Evolutionary conservation across 768 basidiomycete genomes (phyloP), one percentile per base, ranked within the genome.

Genomic region (Hysterangium stoloniferum): DNA sequence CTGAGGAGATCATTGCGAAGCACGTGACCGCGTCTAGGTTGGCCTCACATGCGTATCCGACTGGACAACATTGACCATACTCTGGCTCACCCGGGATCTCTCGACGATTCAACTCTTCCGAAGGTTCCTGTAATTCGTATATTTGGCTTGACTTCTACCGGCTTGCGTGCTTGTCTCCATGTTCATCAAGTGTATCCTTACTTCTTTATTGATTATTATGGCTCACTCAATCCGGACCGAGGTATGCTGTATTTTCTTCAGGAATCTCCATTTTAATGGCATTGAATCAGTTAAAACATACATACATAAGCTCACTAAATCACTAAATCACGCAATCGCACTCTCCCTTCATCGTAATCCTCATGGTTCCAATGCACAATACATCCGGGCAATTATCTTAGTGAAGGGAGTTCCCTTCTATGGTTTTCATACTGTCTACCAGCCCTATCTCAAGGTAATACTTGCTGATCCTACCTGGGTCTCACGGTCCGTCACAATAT

Each of bases 331-430:
- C 58, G 93, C 93, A 1, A 79, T 98, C 56, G 83, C 85, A 1
- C 66, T 91, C 40, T 89, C 90, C 4, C 65, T 91, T 57, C 84
- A 83, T 60, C 82, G 82, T 24, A 79, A 86, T 50, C 85, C 84
- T 0, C 60, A 73, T 7, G 78, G 78, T 1, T 65, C 68, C 4
- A 75, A 69, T 38, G 75, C 79, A 15, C 77, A 76, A 57, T 84
- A 74, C 60, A 71, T 89, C 52, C 85, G 88, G 12, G 82, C 82
- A 20, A 75, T 96, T 34, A 62, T 90, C 41, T 73, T 94, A 45
- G 88, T 93, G 55, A 98, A 98, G 67, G 96, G 92, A n/a, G 70
- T 92, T 15, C 84, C 86, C 61, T 96, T 98, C 66, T 98, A 98
- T 66, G 94, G 96, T 7, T 98, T 93, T 64, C 86, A 91, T 63